Evolutionary conservation across 1,284 basidiomycete species (phyloP), one percentile per base, ranked within the genome.

Genomic region (Heterobasidion parviporum): DNA sequence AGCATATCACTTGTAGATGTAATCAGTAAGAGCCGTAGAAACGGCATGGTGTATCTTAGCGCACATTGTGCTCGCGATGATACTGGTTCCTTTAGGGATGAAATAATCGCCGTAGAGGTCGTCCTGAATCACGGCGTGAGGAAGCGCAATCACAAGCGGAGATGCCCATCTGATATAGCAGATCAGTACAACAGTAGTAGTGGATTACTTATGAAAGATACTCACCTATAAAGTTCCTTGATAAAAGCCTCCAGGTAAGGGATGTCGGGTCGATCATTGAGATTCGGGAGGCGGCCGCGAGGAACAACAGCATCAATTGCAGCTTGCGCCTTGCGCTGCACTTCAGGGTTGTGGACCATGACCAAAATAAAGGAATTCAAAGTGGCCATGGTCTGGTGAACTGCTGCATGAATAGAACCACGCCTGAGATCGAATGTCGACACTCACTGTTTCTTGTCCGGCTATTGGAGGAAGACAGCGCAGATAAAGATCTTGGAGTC

Each of bases 171-270:
- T 45, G n/a, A 6, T 7, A 10, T 6, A 20, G 7, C 9, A 15
- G 1, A n/a, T 52, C 35, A 44, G 52, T n/a, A 2, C 18, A 6
- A 33, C 20, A 15, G n/a, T 16, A 7, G 15, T 18, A 51, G 18
- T 10, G 26, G 8, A 10, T 3, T 33, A 20, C 7, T 10, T 20
- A 3, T 16, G 18, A 41, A 6, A 32, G 41, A 64, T 18, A 1
- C 55, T 61, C 62, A 67, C 20, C 68, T 59, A 33, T 63, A 53
- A 2, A 60, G 54, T 55, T 70, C 68, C 26, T 66, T 61, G 15
- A 64, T 54, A 7, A 64, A 36, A 0, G 67, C 68, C 18, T 61
- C 54, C n/a, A 68, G 55, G 53, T 65, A 68, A 3, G 65, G 63
- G 12, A 69, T 54, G 2, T 44, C 46, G 7, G 57, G 55, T 12